phyloP scores from a whole-genome alignment of 73 alveolate genomes.

The Paramecium sonneborni region DNA sequence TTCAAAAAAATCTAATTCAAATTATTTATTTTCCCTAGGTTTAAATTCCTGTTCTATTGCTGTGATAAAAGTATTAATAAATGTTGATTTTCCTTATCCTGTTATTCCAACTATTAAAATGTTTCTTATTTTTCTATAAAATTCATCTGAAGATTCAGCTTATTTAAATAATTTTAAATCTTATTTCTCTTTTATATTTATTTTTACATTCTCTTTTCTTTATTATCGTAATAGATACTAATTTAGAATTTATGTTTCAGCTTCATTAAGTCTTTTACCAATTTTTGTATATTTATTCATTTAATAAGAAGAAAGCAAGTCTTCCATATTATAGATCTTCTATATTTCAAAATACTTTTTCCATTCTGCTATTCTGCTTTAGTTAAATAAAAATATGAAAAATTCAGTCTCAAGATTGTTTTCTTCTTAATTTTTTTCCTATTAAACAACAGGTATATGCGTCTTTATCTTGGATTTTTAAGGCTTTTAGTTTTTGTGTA shows the following conservation, averaged over 20 bases:
- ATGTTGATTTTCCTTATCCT: background rate
- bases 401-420: background rate
- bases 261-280: constrained; percentile 23
- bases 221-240: background rate
- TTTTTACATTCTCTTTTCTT: background rate
- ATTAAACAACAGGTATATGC: too few species aligned
- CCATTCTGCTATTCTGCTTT: background rate
- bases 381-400: background rate
- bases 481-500: too few species aligned
- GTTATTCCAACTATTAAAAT: background rate
- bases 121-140: background rate
- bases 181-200: background rate
- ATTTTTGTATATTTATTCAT: background rate
- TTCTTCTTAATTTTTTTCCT: background rate
- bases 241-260: background rate
- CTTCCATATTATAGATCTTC: background rate
- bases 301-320: background rate
- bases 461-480: too few species aligned
- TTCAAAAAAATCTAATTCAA: background rate
- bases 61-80: background rate
- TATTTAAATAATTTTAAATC: background rate
- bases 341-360: background rate
- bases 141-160: background rate
- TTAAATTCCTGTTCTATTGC: background rate
- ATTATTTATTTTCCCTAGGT: background rate